Percentiles rank a stretch among this genome's conserved stretches.
These are phyloP conservation scores for Rossbeevera mucosa DNA, from an alignment of 768 basidiomycete genomes.

Conservation along the genomic window DNA sequence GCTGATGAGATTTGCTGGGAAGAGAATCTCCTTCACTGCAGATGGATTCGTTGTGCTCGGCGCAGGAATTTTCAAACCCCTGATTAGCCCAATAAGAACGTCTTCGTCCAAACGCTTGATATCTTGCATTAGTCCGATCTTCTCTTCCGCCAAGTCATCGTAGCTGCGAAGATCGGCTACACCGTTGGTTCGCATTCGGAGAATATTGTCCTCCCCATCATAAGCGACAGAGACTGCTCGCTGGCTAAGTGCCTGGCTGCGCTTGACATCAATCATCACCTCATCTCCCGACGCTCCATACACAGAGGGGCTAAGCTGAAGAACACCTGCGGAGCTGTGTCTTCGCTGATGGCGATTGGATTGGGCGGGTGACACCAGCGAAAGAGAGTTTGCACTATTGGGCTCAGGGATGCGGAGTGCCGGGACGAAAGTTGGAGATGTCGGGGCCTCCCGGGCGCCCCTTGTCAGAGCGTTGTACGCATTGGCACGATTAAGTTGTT, in stretches of 20 bases:
- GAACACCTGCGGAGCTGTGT: slow-evolving; percentile 83
- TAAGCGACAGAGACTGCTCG: slow-evolving; percentile 88
- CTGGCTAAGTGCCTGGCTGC: slow-evolving; percentile 64
- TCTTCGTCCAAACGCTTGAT: slow-evolving; percentile 89
- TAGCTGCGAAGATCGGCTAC: slow-evolving; percentile 67
- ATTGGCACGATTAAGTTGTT: slow-evolving; percentile 94
- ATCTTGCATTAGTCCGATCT: slow-evolving; percentile 90
- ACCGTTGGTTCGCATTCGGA: slow-evolving; percentile 62
- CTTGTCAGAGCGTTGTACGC: slow-evolving; percentile 84
- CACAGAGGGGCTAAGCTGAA: slow-evolving; percentile 54
- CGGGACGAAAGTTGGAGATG: slow-evolving; percentile 85
- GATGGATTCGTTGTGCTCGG: slow-evolving; percentile 88
- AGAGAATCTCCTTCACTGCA: slow-evolving; percentile 94
- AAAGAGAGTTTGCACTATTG: slow-evolving; percentile 39
- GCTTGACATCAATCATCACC: slow-evolving; percentile 68
- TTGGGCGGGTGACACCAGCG: slow-evolving; percentile 33
- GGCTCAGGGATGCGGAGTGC: slow-evolving; percentile 56
- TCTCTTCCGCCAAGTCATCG: slow-evolving; percentile 92
- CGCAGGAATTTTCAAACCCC: slow-evolving; percentile 87
- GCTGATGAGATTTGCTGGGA: slow-evolving; percentile 97
- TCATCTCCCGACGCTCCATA: slow-evolving; percentile 76
- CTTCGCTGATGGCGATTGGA: slow-evolving; percentile 68
- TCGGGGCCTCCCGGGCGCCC: slow-evolving; percentile 66
- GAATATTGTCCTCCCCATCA: slow-evolving; percentile 72
- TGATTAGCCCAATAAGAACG: slow-evolving; percentile 83